Conservation (phyloP, 768 basidiomycete genomes). For the Boletus huronensis region DNA sequence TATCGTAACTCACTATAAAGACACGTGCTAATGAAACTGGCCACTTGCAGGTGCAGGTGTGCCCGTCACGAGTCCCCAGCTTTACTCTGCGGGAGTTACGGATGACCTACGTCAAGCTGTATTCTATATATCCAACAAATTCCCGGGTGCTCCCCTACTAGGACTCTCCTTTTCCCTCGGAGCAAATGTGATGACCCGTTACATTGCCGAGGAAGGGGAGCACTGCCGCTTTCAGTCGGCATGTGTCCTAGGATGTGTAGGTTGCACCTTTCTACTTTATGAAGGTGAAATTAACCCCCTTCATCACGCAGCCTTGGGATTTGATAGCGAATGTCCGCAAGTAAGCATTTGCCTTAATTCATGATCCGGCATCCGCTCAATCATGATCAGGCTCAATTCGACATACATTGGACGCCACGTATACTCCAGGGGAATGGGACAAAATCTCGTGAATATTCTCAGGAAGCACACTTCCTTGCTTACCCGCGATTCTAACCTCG, state of each 20-base stretch:
- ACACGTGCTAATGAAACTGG: constrained; percentile 14
- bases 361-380: constrained; percentile 8
- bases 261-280: constrained; percentile 27
- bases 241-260: constrained; percentile 71
- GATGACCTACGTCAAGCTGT: constrained; percentile 84
- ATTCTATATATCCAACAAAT: constrained; percentile 65
- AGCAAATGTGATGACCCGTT: constrained; percentile 85
- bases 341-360: constrained; percentile 24
- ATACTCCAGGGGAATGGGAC: constrained; percentile 78
- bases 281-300: constrained; percentile 10
- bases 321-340: constrained; percentile 34
- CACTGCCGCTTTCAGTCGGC: constrained; percentile 59
- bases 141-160: constrained; percentile 77
- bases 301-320: constrained; percentile 47
- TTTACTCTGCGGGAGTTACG: constrained; percentile 88
- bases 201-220: constrained; percentile 80
- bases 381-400: constrained; percentile 44
- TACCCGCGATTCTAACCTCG: constrained; percentile 48
- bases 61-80: constrained; percentile 74
- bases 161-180: constrained; percentile 94
- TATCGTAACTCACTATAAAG: constrained; percentile 1
- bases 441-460: constrained; percentile 61
- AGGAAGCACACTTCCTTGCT: constrained; percentile 48
- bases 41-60: constrained; percentile 68
- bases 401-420: constrained; percentile 57